Base-by-base conservation (phyloP, 768 basidiomycete species). In the Coprinellus micaceus region DNA sequence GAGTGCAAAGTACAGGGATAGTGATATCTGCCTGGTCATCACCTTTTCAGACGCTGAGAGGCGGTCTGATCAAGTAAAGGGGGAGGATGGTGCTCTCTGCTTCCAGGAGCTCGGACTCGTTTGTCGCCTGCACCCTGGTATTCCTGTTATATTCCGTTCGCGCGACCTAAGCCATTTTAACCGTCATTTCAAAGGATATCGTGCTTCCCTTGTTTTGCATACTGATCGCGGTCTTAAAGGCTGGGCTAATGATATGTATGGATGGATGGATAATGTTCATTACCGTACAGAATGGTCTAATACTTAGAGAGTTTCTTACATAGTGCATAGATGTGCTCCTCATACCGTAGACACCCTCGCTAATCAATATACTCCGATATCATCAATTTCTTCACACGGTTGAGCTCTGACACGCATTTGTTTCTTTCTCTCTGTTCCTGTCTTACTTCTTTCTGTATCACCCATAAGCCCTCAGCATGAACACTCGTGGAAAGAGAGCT, bases 41-140 rank as follows among this genome's bases (percentile, higher is more conserved):
- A 43, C 55, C 4, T 44, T 64, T 56, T 56, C 61, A 11, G 13
- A n/a, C 19, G 13, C 44, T 9, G 22, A 11, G 44, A 10, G 10
- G 10, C 22, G 13, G 9, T 45, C 44, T 9, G 17, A n/a, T 45
- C 44, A 17, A 3, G 45, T 63, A 15, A 56, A 52, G 1, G 62
- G 60, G 28, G 15, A 39, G 7, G 65, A 64, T 0, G 66, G 62
- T 0, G 60, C 62, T 21, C 33, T 67, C 3, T 61, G 60, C 25
- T 37, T 67, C 6, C 22, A 59, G 15, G 65, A 67, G 30, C 55
- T 45, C 10, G 44, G 44, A 10, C 44, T 45, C 21, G 44, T 45
- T 10, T 17, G 13, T 45, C 44, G 44, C 10, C 11, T 45, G 9
- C 44, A 17, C 9, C 22, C 22, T 11, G 44, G 44, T 11, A 21